Percentiles rank a stretch among this genome's conserved stretches.
These are phyloP conservation scores for Phialophora macrospora DNA, from an alignment of 2,329 filamentous ascomycete genomes.

Conservation along the genomic window DNA sequence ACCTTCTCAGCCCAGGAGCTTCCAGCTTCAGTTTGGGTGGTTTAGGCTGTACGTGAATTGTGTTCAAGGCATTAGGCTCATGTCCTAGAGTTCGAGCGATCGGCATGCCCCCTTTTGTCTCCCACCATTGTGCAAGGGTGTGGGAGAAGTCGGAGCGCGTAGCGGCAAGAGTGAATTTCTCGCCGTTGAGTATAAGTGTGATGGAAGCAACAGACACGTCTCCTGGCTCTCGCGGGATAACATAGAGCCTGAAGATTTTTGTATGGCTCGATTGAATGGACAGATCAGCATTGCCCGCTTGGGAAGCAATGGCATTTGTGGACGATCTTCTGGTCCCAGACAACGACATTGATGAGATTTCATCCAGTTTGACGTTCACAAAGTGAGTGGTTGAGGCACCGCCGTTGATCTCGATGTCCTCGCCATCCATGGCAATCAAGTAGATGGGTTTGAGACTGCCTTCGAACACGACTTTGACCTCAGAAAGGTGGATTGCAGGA, in stretches of 20 bases:
- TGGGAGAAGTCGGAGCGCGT: constrained; percentile 55
- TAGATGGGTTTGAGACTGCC: constrained; percentile 54
- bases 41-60: constrained; percentile 78
- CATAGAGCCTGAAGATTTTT: constrained; percentile 71
- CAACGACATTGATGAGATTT: constrained; percentile 42
- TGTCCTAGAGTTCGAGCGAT: constrained; percentile 50
- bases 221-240: constrained; percentile 81
- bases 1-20: constrained; percentile 64
- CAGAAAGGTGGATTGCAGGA: constrained; percentile 54
- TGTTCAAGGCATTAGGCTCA: constrained; percentile 53
- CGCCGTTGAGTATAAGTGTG: constrained; percentile 65
- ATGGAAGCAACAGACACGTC: constrained; percentile 70
- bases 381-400: constrained; percentile 41
- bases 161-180: constrained; percentile 71
- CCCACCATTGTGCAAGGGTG: constrained; percentile 51
- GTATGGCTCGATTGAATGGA: constrained; percentile 69
- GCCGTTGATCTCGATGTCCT: constrained; percentile 35
- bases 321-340: constrained; percentile 43
- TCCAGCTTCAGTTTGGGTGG: constrained; percentile 87
- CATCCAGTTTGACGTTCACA: constrained; percentile 44
- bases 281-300: constrained; percentile 66
- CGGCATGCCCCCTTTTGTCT: constrained; percentile 44
- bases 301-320: constrained; percentile 46
- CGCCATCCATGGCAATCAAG: constrained; percentile 45
- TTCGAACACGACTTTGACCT: constrained; percentile 59